These are phyloP conservation scores for Coemansia sp. DNA, from an alignment of 192 early-diverging fungal species.

Conservation along the genomic window DNA sequence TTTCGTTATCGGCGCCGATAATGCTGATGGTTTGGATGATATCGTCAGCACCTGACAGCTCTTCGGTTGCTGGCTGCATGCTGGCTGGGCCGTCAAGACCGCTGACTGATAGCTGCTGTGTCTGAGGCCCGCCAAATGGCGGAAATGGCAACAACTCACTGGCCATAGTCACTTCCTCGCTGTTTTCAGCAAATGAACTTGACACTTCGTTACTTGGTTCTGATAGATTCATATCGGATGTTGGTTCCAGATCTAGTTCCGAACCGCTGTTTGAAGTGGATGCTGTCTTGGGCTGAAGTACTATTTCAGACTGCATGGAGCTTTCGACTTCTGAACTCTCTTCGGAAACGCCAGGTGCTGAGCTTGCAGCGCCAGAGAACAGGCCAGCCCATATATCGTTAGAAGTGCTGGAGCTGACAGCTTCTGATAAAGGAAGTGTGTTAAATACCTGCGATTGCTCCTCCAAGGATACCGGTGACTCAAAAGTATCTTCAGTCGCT, in stretches of 20 bases:
- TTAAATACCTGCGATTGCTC: conserved; percentile 6
- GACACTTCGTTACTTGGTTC: background rate
- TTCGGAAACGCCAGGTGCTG: conserved; percentile 1
- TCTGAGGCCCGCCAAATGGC: conserved; percentile 34
- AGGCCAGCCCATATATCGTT: background rate
- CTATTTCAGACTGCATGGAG: conserved; percentile 5
- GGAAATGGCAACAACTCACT: conserved; percentile 40
- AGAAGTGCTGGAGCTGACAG: background rate
- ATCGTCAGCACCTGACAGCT: background rate
- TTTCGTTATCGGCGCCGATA: conserved; percentile 24
- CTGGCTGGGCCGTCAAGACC: conserved; percentile 7
- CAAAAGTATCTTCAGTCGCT: conserved; percentile 1
- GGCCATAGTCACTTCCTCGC: conserved; percentile 28
- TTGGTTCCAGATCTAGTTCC: background rate
- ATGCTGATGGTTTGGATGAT: conserved; percentile 37
- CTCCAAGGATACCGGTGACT: conserved; percentile 9
- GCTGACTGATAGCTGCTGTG: conserved; percentile 13
- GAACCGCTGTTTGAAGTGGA: background rate
- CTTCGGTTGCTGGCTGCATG: background rate
- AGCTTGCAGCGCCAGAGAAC: conserved; percentile 8
- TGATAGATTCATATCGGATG: too few species aligned
- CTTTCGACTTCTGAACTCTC: background rate
- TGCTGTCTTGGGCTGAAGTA: background rate
- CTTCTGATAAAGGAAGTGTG: too few species aligned
- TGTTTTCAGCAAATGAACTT: conserved; percentile 8